Conservation (phyloP, 768 basidiomycete species). For the Termitomyces heimii region DNA sequence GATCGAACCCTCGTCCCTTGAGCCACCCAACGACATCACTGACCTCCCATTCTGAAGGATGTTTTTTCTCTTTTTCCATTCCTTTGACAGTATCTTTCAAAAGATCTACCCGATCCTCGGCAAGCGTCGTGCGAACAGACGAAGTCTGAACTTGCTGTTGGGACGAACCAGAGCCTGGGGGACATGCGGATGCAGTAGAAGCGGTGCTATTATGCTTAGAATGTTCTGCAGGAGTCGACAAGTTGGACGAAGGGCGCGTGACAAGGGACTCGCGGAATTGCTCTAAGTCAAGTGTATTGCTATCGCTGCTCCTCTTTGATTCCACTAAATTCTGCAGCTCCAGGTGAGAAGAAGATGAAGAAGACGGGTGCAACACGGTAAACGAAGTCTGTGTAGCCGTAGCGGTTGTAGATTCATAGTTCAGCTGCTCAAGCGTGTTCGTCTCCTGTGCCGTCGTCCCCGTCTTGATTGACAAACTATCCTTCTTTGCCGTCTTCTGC, state of each 20-base stretch:
- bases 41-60: constrained; percentile 76
- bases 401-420: constrained; percentile 27
- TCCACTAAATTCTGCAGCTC: neutral
- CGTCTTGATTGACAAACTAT: neutral
- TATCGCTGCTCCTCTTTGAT: neutral
- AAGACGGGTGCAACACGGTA: constrained; percentile 18
- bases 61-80: constrained; percentile 27
- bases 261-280: constrained; percentile 24
- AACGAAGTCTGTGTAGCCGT: constrained; percentile 29
- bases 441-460: neutral
- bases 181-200: constrained; percentile 10
- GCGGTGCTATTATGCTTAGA: constrained; percentile 39
- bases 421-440: constrained; percentile 17
- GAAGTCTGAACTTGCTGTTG: constrained; percentile 11
- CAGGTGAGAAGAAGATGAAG: constrained; percentile 2
- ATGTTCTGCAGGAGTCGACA: constrained; percentile 12
- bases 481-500: neutral
- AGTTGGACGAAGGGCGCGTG: constrained; percentile 19
- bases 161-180: constrained; percentile 4
- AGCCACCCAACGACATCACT: constrained; percentile 91
- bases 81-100: neutral
- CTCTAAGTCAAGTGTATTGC: constrained; percentile 14
- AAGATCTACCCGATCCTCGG: neutral
- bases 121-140: neutral
- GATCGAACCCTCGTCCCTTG: constrained; percentile 77